Evolutionary conservation across 192 early-diverging fungal species (phyloP).

Genomic region (Coemansia sp.): DNA sequence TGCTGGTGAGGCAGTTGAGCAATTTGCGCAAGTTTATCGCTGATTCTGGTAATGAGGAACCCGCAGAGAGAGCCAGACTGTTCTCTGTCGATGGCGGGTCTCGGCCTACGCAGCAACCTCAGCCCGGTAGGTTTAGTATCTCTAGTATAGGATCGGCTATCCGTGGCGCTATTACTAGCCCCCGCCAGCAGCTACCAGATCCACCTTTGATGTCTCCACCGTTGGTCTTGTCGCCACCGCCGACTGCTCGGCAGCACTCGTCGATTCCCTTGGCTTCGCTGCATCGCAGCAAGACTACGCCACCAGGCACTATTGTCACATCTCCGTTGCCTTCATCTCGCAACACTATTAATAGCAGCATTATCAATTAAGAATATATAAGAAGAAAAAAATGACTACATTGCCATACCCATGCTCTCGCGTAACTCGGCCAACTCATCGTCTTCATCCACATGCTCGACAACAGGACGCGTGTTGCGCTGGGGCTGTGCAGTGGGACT

Average conservation of each 20-base stretch:
- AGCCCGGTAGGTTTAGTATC: constrained; percentile 32
- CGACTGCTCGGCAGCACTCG: constrained; percentile 14
- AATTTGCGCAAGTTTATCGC: constrained; percentile 63
- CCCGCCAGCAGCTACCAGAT: constrained; percentile 11
- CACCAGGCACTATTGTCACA: background rate
- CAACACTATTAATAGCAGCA: constrained; percentile 4
- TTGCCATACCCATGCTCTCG: constrained; percentile 47
- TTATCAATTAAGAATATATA: background rate
- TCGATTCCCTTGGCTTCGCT: constrained; percentile 45
- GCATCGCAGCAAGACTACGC: constrained; percentile 48
- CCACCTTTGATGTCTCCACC: constrained; percentile 12
- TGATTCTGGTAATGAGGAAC: constrained; percentile 8
- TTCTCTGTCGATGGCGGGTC: constrained; percentile 18
- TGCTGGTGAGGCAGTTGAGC: constrained; percentile 66
- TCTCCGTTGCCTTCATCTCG: constrained; percentile 2
- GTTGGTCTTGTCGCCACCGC: background rate
- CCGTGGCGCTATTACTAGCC: constrained; percentile 44
- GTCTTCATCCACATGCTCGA: constrained; percentile 29
- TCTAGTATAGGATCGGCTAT: constrained; percentile 41
- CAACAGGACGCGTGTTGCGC: constrained; percentile 1
- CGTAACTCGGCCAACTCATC: constrained; percentile 53
- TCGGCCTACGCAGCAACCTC: background rate
- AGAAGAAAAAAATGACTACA: background rate
- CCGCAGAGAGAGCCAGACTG: constrained; percentile 3
- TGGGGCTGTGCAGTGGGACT: constrained; percentile 2